These are phyloP conservation scores for Canariomyces notabilis DNA, from an alignment of 2,329 filamentous ascomycete species.

Conservation along the genomic window DNA sequence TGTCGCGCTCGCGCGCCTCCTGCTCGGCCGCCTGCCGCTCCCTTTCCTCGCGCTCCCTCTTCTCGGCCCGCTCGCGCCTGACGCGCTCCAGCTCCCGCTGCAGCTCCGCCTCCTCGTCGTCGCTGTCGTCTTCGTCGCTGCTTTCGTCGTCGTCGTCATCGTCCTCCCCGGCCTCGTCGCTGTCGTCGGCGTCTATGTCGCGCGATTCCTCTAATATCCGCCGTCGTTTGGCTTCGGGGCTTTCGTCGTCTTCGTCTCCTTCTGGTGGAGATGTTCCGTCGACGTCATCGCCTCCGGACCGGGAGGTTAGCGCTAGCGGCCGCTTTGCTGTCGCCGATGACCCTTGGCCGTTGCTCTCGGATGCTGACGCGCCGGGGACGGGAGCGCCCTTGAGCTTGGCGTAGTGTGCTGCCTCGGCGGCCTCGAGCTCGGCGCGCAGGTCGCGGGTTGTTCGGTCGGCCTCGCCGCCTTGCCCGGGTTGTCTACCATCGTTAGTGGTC, in stretches of 20 bases:
- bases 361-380: slow-evolving; percentile 38
- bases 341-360: slow-evolving; percentile 33
- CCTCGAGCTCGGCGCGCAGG: slow-evolving; percentile 81
- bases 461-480: slow-evolving; percentile 84
- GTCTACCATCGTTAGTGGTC: slow-evolving; percentile 37
- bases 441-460: slow-evolving; percentile 67
- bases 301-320: slow-evolving; percentile 49
- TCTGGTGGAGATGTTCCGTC: too few relatives aligned
- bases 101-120: slow-evolving; percentile 82
- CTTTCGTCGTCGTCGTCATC: slow-evolving; percentile 65
- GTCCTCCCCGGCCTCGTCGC: slow-evolving; percentile 54
- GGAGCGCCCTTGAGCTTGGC: slow-evolving; percentile 71
- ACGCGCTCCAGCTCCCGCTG: slow-evolving; percentile 94
- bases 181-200: slow-evolving; percentile 78
- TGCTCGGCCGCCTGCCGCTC: slow-evolving; percentile 76
- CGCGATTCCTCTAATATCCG: slow-evolving; percentile 82
- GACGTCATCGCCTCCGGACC: slow-evolving; percentile 32
- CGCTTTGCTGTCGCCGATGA: slow-evolving; percentile 52
- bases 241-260: slow-evolving; percentile 47
- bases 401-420: slow-evolving; percentile 82
- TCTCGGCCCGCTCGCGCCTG: slow-evolving; percentile 76
- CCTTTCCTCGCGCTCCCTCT: slow-evolving; percentile 74
- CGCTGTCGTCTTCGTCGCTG: slow-evolving; percentile 55
- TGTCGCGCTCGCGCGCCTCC: slow-evolving; percentile 78
- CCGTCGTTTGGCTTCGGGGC: slow-evolving; percentile 75